Base-by-base conservation (phyloP, 1,139 yeast genomes). In the Pichia inconspicua region DNA sequence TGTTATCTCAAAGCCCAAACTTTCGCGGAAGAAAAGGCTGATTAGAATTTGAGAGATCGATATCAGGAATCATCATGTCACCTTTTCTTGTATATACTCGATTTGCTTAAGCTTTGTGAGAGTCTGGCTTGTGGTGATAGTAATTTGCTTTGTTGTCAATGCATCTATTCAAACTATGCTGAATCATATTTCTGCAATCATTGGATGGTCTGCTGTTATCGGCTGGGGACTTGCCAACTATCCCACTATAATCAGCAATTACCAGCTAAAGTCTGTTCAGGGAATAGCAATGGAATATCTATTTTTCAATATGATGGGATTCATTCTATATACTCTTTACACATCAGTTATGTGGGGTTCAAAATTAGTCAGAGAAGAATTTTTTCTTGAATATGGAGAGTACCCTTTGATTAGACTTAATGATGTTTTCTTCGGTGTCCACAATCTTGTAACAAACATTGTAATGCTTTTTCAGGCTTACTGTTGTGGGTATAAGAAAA, bases 201-300 rank as follows among this genome's bases (percentile, higher is more conserved):
- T 52, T 36, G 67, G 67, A 6, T 63, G 66, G 63, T 19, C 51
- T 0, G 62, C 62, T 43, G 62, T 62, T 11, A 6, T 55, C 1
- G 49, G 54, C 1, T 64, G 66, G 66, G 61, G 64, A 1, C 45
- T 60, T 15, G 58, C 64, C 6, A 55, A 55, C 15, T 62, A 59
- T 48, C 67, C 67, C 1, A 63, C 62, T 7, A 43, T 63, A 17
- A 48, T 64, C 5, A 56, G 64, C 27, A 63, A 63, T 46, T 53
- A 55, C 37, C 55, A 52, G 35, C 44, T 62, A 41, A 57, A 56
- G 42, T 59, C 64, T 2, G 62, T 64, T n/a, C 66, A 63, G 43
- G 67, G 67, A 2, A 57, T 64, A 7, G 59, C 66, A 1, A 54
- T 64, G 7, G 67, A 64, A 42, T 64, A 62, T 46, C 54, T 62